Conservation (phyloP, 179 eudicot genomes). For the Actinidia chinensis region DNA sequence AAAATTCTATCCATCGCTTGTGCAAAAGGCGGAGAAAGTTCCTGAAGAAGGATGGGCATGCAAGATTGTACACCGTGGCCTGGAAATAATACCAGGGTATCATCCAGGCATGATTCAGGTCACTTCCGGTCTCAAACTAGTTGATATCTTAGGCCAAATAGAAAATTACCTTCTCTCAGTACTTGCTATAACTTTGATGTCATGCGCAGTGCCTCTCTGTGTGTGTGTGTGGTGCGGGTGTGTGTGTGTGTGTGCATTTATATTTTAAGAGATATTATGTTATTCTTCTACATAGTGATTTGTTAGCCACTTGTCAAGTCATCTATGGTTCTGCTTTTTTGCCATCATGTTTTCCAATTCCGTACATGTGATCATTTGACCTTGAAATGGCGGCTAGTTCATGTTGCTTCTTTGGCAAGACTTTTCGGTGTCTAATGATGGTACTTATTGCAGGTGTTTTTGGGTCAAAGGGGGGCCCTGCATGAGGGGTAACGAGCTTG, state of each 20-base stretch:
- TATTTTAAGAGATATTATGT: not conserved
- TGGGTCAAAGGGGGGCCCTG: slow-evolving; percentile 81
- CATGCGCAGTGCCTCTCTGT: not conserved
- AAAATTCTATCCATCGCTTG: slow-evolving; percentile 66
- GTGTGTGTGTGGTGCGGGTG: too few relatives aligned
- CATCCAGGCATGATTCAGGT: slow-evolving; percentile 97
- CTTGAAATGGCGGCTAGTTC: not conserved
- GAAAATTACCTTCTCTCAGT: not conserved
- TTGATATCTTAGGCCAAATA: not conserved
- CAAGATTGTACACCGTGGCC: slow-evolving; percentile 97
- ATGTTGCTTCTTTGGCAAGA: not conserved
- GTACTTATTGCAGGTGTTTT: slow-evolving; percentile 48
- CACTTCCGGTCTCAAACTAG: slow-evolving; percentile 17
- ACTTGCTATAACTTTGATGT: not conserved
- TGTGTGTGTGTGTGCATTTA: too few relatives aligned
- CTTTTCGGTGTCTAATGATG: not conserved
- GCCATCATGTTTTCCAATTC: not conserved
- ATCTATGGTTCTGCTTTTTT: not conserved
- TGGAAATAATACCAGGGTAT: slow-evolving; percentile 77
- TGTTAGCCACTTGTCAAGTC: not conserved
- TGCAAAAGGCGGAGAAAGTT: slow-evolving; percentile 69
- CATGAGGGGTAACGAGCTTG: slow-evolving; percentile 65
- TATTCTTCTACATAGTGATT: not conserved
- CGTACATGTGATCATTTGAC: not conserved
- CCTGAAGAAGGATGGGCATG: slow-evolving; percentile 94